Evolutionary conservation across 140 eudicot species (phyloP), one percentile per base, ranked within the genome.

Genomic region (Flaveria floridana): DNA sequence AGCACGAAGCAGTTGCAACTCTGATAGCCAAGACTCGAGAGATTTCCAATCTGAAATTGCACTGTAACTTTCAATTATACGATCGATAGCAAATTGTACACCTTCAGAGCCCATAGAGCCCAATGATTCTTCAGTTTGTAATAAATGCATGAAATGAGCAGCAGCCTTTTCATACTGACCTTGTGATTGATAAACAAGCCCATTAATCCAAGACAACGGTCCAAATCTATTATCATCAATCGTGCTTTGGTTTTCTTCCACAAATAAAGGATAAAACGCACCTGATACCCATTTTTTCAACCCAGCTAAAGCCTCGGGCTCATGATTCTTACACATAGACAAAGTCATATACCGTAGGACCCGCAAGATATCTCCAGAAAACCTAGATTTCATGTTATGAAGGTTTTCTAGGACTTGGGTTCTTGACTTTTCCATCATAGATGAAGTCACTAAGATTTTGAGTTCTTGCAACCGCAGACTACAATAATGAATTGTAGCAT

Each of bases 101-200:
- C 95, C 97, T 72, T 91, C 97, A 80, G 99, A 87, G 30, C 91
- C 90, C 96, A 95, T 87, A 30, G 86, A 85, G 81, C 83, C 78
- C 23, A 95, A 89, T 72, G 89, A 87, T 68, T 87, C 97, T 69
- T 95, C 99, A 25, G 85, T 79, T 81, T 95, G 99, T 47, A 95
- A 80, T 77, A 88, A 86, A 83, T 88, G 89, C 72, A 85, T 89
- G 75, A 90, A 95, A 73, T 91, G 88, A 81, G 97, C 97, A 66
- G 99, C 99, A 72, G 99, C 89, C 79, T 95, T 91, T 80, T 95
- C 99, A 65, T 90, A 89, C 79, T 87, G 88, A 50, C 99, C 99
- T 74, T 84, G 79, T 20, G 97, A 96, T 84, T 95, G 96, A 81
- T 87, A 89, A n/a, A 85, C 92, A 81, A 95, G 90, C 82, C 99